Conservation (phyloP, 495 filamentous ascomycete species). For the Hypoxylon fragiforme region DNA sequence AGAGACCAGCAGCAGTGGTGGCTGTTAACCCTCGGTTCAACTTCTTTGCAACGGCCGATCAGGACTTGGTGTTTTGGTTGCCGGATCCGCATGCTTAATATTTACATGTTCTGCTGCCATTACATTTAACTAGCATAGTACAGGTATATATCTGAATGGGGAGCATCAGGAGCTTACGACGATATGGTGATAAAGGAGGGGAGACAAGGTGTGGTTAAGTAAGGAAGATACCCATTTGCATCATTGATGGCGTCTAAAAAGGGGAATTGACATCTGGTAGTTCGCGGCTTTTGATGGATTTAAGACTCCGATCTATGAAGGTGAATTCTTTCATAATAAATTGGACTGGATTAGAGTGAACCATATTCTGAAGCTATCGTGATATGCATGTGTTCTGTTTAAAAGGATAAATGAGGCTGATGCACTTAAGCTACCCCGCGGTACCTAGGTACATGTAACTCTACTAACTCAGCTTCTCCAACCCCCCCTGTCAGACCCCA, state of each 20-base stretch:
- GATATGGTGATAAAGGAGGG: neutral
- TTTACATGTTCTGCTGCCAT: too few species aligned
- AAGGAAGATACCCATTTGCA: slow-evolving; percentile 36
- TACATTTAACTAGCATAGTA: too few species aligned
- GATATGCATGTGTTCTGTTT: too few species aligned
- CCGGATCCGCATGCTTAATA: slow-evolving; percentile 69
- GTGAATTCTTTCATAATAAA: neutral
- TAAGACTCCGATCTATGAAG: neutral
- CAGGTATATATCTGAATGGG: too few species aligned
- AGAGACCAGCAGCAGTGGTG: slow-evolving; percentile 69
- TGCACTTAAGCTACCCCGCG: slow-evolving; percentile 26
- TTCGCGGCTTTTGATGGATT: neutral
- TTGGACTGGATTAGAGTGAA: too few species aligned
- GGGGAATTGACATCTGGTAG: neutral
- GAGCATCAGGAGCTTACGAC: neutral
- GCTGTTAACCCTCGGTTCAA: slow-evolving; percentile 90
- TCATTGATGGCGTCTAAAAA: slow-evolving; percentile 31
- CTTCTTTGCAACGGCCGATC: slow-evolving; percentile 84
- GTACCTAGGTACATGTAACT: slow-evolving; percentile 13
- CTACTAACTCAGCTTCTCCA: too few species aligned
- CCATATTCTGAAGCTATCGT: too few species aligned
- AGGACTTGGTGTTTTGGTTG: slow-evolving; percentile 87
- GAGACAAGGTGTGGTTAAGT: slow-evolving; percentile 11
- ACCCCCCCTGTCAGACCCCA: slow-evolving; percentile 10
- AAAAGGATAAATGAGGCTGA: too few species aligned